Conservation (phyloP, 352 stramenopile genomes). For the Phytophthora idaei region DNA sequence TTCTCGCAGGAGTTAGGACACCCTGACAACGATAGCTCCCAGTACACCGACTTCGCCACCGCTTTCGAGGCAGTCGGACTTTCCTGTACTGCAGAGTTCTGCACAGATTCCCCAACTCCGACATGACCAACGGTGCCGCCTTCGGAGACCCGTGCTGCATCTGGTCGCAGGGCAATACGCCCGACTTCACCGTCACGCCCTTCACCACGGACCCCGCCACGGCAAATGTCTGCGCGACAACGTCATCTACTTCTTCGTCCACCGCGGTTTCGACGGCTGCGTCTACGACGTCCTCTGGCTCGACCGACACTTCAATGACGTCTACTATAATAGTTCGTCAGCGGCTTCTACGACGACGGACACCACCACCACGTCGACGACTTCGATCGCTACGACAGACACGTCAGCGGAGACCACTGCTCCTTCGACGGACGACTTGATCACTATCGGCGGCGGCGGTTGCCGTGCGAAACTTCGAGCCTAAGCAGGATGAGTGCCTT, state of each 20-base stretch:
- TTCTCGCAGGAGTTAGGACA: conserved; percentile 46
- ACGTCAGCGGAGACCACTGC: conserved; percentile 9
- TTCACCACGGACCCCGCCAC: no score
- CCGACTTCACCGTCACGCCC: no score
- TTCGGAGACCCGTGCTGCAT: no score
- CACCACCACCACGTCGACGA: neutral
- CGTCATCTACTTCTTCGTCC: no score
- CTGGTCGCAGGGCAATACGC: no score
- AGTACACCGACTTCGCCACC: no score
- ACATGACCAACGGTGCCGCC: no score
- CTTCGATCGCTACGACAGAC: neutral
- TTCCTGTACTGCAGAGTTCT: conserved; percentile 2
- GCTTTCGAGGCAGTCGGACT: no score
- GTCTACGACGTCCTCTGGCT: no score
- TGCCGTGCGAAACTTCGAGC: conserved; percentile 18
- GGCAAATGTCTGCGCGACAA: no score
- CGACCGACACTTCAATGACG: no score
- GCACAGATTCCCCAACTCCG: conserved; percentile 19
- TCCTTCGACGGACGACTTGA: conserved; percentile 19
- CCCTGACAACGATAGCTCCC: conserved; percentile 28
- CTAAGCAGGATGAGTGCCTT: neutral
- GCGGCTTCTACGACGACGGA: conserved; percentile 25
- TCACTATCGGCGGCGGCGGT: conserved; percentile 14
- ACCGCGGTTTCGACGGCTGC: no score
- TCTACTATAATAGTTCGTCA: conserved; percentile 20